Base-by-base conservation (phyloP, 2,329 filamentous ascomycete species). In the Fusarium udum region DNA sequence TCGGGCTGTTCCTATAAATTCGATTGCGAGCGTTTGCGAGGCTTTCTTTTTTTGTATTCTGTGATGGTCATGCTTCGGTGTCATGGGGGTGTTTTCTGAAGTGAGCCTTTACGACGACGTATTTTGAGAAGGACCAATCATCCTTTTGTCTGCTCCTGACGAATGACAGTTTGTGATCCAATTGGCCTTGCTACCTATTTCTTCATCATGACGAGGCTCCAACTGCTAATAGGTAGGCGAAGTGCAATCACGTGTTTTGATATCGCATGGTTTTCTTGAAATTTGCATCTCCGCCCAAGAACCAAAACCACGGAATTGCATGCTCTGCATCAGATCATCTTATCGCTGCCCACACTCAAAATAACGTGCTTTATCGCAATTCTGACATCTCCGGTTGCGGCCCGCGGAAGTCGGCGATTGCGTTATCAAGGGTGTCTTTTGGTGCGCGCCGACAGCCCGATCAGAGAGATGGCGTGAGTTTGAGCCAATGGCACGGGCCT, bases 1-100 rank as follows among this genome's bases (percentile, higher is more conserved):
- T 83, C 78, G 80, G 80, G 81, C 80, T 82, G 45, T 82, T 82
- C 80, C 80, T 82, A 81, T 81, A 78, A 78, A 31, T 71, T 66
- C 72, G 72, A 74, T 74, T 72, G 74, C 56, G 61, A 77, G 65
- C 70, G 49, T 49, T 28, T 56, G 69, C 65, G 72, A 64, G 74
- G 72, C 70, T 74, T 61, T 70, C 59, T 59, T 56, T 76, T 42
- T 67, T 72, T 53, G 28, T 15, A 7, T 15, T 64, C 64, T 56
- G 48, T 57, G 53, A 26, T n/a, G 13, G 11, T 26, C 12, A 18
- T 31, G 20, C 11, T 32, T 10, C 4, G 8, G 14, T 40, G 11
- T 18, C 45, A 40, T 28, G 34, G 18, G n/a, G 42, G 6, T 28
- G 20, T 34, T 22, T 26, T 26, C 10, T 28, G 37, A 11, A 3